Evolutionary conservation across 2,329 filamentous ascomycete genomes (phyloP), one percentile per base, ranked within the genome.

Genomic region (Lachnellula cervina): DNA sequence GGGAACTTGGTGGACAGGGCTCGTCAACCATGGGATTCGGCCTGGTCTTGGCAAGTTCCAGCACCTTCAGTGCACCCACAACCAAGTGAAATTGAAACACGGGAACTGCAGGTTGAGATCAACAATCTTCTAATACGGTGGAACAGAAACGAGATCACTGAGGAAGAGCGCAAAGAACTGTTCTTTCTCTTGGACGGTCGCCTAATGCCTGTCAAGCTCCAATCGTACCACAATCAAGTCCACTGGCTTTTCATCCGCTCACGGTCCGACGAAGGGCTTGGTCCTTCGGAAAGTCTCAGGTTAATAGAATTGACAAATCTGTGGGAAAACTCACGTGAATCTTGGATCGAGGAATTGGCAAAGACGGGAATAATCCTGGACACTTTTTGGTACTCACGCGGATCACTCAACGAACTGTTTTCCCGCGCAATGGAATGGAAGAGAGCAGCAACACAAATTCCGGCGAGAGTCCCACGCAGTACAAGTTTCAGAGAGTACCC

Each of bases 61-160:
- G 17, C 17, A 13, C n/a, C 42, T 23, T 13, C 17, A 13, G 42
- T 44, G 11, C 11, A 21, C 11, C 42, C 19, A 5, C 11, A 13
- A 13, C 42, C 42, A 2, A 44, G 16, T 21, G 13, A 44, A 16
- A 44, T 19, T 40, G 42, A 44, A 44, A 17, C 11, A 13, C 7
- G n/a, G 42, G 17, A 44, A 19, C 42, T 44, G 11, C 42, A 44
- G 32, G 44, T 51, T 21, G 57, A 58, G 40, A 37, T 63, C 49
- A 63, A 61, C 32, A 60, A 61, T 35, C 50, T 63, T 8, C 17
- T 61, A 0, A 28, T 16, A 4, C 43, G 25, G 32, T 13, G 48
- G 4, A 49, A 42, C 2, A 42, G 13, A 6, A 32, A 28, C 1
- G 40, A 35, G 3, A 28, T 56, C 2, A 49, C 42, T 5, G 21